Percentiles rank a stretch among this genome's conserved stretches.
These are phyloP conservation scores for Quercus variabilis DNA, from an alignment of 306 rosid genomes.

Conservation along the genomic window DNA sequence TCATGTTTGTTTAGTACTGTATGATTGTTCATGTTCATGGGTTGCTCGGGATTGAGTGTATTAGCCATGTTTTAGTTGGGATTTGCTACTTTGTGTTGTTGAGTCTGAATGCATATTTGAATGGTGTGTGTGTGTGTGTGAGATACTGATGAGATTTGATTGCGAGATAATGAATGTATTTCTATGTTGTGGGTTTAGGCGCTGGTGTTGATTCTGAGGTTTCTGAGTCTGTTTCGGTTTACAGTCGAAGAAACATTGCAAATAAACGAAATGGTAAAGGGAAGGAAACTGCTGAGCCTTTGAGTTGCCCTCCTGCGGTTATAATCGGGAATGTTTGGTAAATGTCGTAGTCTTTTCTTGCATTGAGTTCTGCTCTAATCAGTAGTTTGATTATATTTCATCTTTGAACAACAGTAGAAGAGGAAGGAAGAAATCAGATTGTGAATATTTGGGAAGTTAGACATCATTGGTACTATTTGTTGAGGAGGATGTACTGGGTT, in stretches of 20 bases:
- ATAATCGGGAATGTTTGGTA: slow-evolving; percentile 32
- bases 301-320: slow-evolving; percentile 26
- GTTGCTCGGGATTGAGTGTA: too few species aligned
- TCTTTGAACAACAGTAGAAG: background rate
- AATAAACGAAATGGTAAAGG: slow-evolving; percentile 35
- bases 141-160: too few species aligned
- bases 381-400: background rate
- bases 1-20: too few species aligned
- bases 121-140: too few species aligned
- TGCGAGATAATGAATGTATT: background rate
- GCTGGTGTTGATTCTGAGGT: slow-evolving; percentile 23
- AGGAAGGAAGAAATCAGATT: background rate
- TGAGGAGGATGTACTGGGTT: too few species aligned
- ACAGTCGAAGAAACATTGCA: slow-evolving; percentile 19
- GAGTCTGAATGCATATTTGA: too few species aligned
- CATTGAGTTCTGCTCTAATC: background rate
- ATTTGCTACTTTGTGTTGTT: too few species aligned
- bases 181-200: slow-evolving; percentile 24
- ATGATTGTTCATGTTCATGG: too few species aligned
- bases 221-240: slow-evolving; percentile 39
- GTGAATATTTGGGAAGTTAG: background rate
- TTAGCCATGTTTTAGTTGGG: too few species aligned
- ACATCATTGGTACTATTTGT: background rate
- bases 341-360: background rate
- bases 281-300: slow-evolving; percentile 24